These are phyloP conservation scores for Cystobasidium sp. DNA, from an alignment of 1,284 basidiomycete genomes.

Conservation along the genomic window DNA sequence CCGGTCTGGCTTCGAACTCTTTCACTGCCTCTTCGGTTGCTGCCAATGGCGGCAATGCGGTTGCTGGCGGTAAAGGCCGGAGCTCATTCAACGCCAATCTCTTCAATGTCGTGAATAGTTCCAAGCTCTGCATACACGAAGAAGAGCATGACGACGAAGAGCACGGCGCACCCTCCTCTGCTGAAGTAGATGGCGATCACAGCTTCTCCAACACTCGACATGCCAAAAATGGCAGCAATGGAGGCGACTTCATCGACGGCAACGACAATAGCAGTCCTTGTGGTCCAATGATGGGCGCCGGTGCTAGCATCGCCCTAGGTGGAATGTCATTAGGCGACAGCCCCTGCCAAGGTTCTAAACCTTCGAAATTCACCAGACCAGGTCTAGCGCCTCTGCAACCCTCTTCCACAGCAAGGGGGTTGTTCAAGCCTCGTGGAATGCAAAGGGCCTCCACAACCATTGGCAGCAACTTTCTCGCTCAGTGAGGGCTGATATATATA, in stretches of 20 bases:
- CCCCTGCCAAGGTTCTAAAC: slow-evolving; percentile 28
- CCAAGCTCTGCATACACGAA: slow-evolving; percentile 37
- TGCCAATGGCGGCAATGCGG: background rate
- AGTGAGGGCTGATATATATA: background rate
- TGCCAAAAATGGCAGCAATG: background rate
- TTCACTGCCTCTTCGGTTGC: slow-evolving; percentile 22
- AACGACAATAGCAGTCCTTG: slow-evolving; percentile 32
- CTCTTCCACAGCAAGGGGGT: background rate
- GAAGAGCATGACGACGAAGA: slow-evolving; percentile 39
- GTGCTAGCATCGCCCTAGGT: slow-evolving; percentile 5
- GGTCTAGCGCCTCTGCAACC: slow-evolving; percentile 12
- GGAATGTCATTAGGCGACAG: slow-evolving; percentile 27
- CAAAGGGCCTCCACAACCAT: slow-evolving; percentile 27
- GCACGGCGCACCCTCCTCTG: slow-evolving; percentile 1
- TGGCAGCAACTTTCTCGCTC: background rate
- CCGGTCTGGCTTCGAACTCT: slow-evolving; percentile 10
- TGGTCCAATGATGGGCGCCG: slow-evolving; percentile 25
- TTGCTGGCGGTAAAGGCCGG: background rate
- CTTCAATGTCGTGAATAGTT: slow-evolving; percentile 37
- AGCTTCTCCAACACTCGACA: slow-evolving; percentile 33
- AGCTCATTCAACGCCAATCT: slow-evolving; percentile 31
- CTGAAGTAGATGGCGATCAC: slow-evolving; percentile 28
- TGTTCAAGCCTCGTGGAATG: slow-evolving; percentile 28
- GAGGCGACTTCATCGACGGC: background rate
- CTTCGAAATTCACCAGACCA: slow-evolving; percentile 22